Base-by-base conservation (phyloP, 1,284 basidiomycete species). In the Leccinum pallidistipes region DNA sequence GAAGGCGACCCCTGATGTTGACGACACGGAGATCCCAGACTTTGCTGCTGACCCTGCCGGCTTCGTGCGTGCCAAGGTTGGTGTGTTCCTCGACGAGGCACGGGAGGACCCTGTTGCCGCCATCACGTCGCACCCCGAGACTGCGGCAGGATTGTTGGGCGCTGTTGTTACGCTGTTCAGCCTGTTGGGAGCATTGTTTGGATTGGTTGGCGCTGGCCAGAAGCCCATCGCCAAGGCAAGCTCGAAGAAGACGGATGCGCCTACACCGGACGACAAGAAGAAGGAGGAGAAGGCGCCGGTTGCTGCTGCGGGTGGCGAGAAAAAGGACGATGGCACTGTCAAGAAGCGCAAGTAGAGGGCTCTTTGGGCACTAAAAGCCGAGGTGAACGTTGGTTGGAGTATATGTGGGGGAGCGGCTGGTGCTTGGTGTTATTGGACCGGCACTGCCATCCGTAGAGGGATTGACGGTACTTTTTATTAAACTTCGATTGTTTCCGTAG, bases 71-170 rank as follows among this genome's bases (percentile, higher is more conserved):
- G 80, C 81, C 68, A 90, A 91, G 79, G 82, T 87, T 59, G 79
- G 87, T 68, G 77, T 79, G 47, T 95, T 95, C 81, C 73, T 94
- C 63, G 89, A 91, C 56, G 78, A 84, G 59, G 90, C 86, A 64
- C 86, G 86, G 71, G 75, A 83, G 56, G 87, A 95, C 74, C 93
- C 92, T 40, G 69, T 93, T 58, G 73, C 74, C 31, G 92, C 94
- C 14, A 83, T 94, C 82, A 90, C 89, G 81, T 80, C 86, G 34
- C 85, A 92, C 67, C 95, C 95, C 58, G 90, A 94, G 77, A 92
- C 92, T 61, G 94, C 88, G 69, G 90, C 83, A 58, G 90, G 86
- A 65, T 81, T 97, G 64, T 82, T 81, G 64, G 88, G 87, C 63
- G 85, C 83, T 56, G 69, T 92, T 58, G 81, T 95, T 69, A 92